Conservation (phyloP, 1,284 basidiomycete species). For the Ganoderma multipileum region DNA sequence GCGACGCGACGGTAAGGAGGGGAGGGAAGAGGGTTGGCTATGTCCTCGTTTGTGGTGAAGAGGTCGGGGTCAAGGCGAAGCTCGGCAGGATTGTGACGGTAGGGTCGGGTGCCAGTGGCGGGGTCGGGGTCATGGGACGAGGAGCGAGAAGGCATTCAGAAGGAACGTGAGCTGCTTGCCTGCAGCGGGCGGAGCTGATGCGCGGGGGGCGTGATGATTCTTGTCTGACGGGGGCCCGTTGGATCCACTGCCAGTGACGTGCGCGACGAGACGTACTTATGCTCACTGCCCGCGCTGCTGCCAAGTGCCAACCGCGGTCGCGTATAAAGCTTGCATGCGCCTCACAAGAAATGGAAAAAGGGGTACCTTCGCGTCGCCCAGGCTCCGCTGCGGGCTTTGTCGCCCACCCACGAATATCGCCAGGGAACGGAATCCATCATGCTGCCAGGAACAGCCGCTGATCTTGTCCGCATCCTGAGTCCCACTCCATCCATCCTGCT, state of each 20-base stretch:
- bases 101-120: slow-evolving; percentile 1
- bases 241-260: background rate
- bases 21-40: slow-evolving; percentile 38
- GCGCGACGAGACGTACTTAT: background rate
- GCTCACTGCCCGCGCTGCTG: background rate
- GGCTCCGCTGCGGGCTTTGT: background rate
- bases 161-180: background rate
- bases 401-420: background rate
- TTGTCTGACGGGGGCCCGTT: background rate
- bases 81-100: slow-evolving; percentile 16
- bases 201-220: background rate
- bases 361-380: background rate
- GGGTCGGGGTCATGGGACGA: slow-evolving; percentile 20
- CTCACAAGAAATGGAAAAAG: background rate
- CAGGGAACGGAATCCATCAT: background rate
- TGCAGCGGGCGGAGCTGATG: background rate
- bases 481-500: background rate
- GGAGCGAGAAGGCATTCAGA: slow-evolving; percentile 16
- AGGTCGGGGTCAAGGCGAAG: slow-evolving; percentile 30
- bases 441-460: background rate
- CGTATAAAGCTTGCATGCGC: background rate
- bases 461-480: background rate
- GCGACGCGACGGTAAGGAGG: slow-evolving; percentile 42
- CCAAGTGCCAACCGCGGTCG: background rate
- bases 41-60: slow-evolving; percentile 36